phyloP scores from a whole-genome alignment of 345 rosid genomes.

The Lagerstroemia speciosa region DNA sequence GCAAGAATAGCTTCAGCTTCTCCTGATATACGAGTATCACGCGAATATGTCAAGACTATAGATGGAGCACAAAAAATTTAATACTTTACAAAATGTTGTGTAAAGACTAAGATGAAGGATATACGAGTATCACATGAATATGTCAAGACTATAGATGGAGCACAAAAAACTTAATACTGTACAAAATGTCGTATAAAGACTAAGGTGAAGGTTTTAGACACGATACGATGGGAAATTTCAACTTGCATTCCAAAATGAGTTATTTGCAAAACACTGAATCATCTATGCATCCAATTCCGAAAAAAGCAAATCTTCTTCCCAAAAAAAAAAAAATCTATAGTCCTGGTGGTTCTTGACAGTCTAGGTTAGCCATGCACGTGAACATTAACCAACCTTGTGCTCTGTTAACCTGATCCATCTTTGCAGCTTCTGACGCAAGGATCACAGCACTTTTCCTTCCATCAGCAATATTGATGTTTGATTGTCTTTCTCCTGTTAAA shows the following conservation, averaged over 20 bases:
- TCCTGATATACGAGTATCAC: slow-evolving; percentile 33
- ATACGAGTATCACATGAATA: slow-evolving; percentile 1
- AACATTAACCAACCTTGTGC: neutral
- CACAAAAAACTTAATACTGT: neutral
- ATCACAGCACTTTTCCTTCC: slow-evolving; percentile 65
- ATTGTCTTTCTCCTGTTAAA: slow-evolving; percentile 51
- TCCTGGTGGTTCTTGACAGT: no score
- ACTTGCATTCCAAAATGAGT: neutral
- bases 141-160: neutral
- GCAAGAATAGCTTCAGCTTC: slow-evolving; percentile 91
- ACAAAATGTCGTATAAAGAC: no score
- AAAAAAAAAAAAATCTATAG: neutral
- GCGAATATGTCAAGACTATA: slow-evolving; percentile 1
- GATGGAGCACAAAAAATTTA: no score
- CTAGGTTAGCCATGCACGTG: neutral
- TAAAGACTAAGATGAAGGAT: no score
- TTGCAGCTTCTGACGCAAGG: slow-evolving; percentile 65
- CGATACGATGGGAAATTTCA: neutral
- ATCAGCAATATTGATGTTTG: slow-evolving; percentile 76
- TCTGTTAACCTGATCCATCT: slow-evolving; percentile 57
- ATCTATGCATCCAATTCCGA: neutral
- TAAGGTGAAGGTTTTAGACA: neutral
- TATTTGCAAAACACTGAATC: neutral
- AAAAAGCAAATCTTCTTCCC: neutral
- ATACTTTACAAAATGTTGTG: no score